phyloP scores from a whole-genome alignment of 768 basidiomycete genomes.

The Boletus edulis region DNA sequence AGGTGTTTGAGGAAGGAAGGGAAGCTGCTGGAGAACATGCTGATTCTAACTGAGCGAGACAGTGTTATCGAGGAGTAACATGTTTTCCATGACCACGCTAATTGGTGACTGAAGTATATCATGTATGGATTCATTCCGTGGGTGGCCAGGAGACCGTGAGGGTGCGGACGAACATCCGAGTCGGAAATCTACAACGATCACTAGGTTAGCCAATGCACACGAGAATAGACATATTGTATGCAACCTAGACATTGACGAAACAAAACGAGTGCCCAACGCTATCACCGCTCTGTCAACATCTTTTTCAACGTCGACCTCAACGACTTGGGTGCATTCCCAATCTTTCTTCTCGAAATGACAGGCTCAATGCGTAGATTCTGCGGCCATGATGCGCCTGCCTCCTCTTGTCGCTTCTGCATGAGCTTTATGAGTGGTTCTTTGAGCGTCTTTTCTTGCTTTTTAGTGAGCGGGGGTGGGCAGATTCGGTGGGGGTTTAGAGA shows the following conservation, averaged over 20 bases:
- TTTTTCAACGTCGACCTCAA: constrained; percentile 39
- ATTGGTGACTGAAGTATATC: neutral
- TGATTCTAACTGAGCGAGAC: neutral
- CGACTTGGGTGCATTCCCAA: constrained; percentile 38
- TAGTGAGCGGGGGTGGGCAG: constrained; percentile 33
- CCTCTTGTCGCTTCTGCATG: constrained; percentile 39
- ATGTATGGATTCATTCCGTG: neutral
- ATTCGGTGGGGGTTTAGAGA: constrained; percentile 22
- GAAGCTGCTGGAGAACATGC: neutral
- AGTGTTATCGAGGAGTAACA: neutral
- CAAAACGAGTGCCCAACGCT: neutral
- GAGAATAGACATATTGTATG: neutral
- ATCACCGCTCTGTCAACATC: constrained; percentile 36
- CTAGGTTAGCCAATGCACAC: neutral
- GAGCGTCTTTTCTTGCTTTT: constrained; percentile 23
- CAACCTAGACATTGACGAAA: constrained; percentile 2
- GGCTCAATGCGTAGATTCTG: constrained; percentile 52
- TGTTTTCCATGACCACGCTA: neutral
- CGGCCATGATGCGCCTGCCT: constrained; percentile 42
- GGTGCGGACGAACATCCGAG: neutral
- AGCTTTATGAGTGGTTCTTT: constrained; percentile 40
- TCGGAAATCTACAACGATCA: neutral
- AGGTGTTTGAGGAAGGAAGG: constrained; percentile 51
- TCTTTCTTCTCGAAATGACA: constrained; percentile 36
- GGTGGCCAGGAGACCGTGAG: too few species aligned